phyloP scores from a whole-genome alignment of 225 moss, liverwort and hornwort species.

The Sphagnum contortum region DNA sequence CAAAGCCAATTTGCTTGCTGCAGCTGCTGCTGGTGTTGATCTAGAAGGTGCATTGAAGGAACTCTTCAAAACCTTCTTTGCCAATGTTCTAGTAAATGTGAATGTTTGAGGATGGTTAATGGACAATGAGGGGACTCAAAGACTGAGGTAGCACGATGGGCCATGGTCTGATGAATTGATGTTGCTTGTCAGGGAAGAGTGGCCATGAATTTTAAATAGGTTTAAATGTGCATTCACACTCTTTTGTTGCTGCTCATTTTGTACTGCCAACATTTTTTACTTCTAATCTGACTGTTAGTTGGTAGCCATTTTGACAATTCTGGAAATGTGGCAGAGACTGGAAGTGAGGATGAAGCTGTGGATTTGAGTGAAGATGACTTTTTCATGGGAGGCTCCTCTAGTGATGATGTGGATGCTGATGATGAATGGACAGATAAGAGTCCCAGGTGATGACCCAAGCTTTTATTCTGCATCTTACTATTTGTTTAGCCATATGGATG shows the following conservation, averaged over 20 bases:
- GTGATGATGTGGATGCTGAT: slow-evolving; percentile 97
- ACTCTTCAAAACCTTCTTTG: background rate
- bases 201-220: too few relatives aligned
- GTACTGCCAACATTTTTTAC: too few relatives aligned
- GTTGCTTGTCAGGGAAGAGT: too few relatives aligned
- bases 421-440: slow-evolving; percentile 97
- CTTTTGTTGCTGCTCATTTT: too few relatives aligned
- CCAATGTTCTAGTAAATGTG: background rate
- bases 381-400: slow-evolving; percentile 92
- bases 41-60: slow-evolving; percentile 26
- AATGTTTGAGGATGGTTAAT: background rate
- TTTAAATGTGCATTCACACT: too few relatives aligned
- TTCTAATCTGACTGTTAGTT: too few relatives aligned
- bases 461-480: too few relatives aligned
- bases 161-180: too few relatives aligned
- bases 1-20: slow-evolving; percentile 42
- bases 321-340: slow-evolving; percentile 62
- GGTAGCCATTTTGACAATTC: too few relatives aligned
- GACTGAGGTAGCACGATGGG: too few relatives aligned
- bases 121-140: too few relatives aligned
- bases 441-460: slow-evolving; percentile 45
- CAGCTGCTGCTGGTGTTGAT: slow-evolving; percentile 43
- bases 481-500: too few relatives aligned
- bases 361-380: slow-evolving; percentile 98
- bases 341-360: slow-evolving; percentile 93